These are phyloP conservation scores for Rachicladosporium sp. DNA, from an alignment of 2,329 filamentous ascomycete genomes.

Conservation along the genomic window DNA sequence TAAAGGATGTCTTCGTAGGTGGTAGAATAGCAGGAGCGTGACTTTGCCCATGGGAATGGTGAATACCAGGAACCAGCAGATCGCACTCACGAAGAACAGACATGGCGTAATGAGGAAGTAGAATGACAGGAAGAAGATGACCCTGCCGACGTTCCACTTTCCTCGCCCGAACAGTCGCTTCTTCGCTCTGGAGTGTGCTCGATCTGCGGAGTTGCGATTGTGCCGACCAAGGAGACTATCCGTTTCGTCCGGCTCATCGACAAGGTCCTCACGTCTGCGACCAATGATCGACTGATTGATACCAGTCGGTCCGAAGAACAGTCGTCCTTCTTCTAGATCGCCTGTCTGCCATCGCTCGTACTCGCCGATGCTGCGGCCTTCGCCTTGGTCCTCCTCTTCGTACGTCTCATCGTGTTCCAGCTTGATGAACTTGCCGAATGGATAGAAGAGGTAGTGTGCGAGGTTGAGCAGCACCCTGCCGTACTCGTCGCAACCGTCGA, in stretches of 20 bases:
- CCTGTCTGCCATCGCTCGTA: slow-evolving; percentile 99
- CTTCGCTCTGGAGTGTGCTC: slow-evolving; percentile 41
- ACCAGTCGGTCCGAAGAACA: slow-evolving; percentile 81
- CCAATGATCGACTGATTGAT: slow-evolving; percentile 67
- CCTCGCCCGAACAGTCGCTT: slow-evolving; percentile 85
- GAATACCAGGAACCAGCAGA: slow-evolving; percentile 96
- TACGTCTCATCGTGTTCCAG: slow-evolving; percentile 91
- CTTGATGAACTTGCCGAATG: slow-evolving; percentile 91
- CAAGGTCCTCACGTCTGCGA: slow-evolving; percentile 74
- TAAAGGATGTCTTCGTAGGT: slow-evolving; percentile 81
- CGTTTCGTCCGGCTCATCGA: slow-evolving; percentile 64
- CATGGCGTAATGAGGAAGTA: slow-evolving; percentile 83
- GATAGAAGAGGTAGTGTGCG: slow-evolving; percentile 79
- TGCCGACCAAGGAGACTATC: slow-evolving; percentile 65
- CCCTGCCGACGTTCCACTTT: slow-evolving; percentile 86
- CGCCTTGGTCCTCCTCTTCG: slow-evolving; percentile 83
- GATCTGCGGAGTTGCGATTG: slow-evolving; percentile 16
- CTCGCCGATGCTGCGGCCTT: slow-evolving; percentile 93
- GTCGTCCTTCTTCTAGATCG: slow-evolving; percentile 83
- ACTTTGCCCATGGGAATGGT: slow-evolving; percentile 98
- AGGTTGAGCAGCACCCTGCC: slow-evolving; percentile 75
- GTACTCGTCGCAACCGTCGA: slow-evolving; percentile 72
- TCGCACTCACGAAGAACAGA: slow-evolving; percentile 69
- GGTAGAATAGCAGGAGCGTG: slow-evolving; percentile 76
- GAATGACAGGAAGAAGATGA: slow-evolving; percentile 94